Percentiles rank a stretch among this genome's conserved stretches.
These are phyloP conservation scores for Quercus robur DNA, from an alignment of 306 rosid genomes.

Conservation along the genomic window DNA sequence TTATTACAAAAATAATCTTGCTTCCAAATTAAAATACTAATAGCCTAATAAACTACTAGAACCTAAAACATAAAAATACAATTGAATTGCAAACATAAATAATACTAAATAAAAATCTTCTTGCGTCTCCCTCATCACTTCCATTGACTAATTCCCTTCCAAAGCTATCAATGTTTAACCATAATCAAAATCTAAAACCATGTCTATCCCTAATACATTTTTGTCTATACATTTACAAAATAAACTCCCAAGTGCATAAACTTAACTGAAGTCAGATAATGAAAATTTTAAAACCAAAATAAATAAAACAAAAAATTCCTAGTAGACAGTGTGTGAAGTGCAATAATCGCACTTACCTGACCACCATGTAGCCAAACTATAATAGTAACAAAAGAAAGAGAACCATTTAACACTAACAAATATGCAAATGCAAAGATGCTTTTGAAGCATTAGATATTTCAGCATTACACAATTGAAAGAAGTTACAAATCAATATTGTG, in stretches of 20 bases:
- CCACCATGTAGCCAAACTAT: not conserved
- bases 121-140: not conserved
- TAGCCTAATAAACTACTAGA: too few species aligned
- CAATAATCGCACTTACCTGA: not conserved
- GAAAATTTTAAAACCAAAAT: not conserved
- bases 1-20: too few species aligned
- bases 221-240: not conserved
- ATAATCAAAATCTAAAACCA: not conserved
- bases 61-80: too few species aligned
- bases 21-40: too few species aligned
- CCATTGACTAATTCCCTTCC: not conserved
- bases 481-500: conserved; percentile 11
- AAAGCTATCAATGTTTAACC: not conserved
- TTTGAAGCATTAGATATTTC: not conserved
- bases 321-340: not conserved
- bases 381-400: not conserved
- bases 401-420: not conserved
- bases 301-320: not conserved
- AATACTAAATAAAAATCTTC: too few species aligned
- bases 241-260: not conserved
- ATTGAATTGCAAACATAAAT: too few species aligned
- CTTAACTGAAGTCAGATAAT: not conserved
- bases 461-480: not conserved
- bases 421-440: not conserved
- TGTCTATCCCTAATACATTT: not conserved